These are phyloP conservation scores for Magnaporthiopsis poae DNA, from an alignment of 2,329 filamentous ascomycete species.

Conservation along the genomic window DNA sequence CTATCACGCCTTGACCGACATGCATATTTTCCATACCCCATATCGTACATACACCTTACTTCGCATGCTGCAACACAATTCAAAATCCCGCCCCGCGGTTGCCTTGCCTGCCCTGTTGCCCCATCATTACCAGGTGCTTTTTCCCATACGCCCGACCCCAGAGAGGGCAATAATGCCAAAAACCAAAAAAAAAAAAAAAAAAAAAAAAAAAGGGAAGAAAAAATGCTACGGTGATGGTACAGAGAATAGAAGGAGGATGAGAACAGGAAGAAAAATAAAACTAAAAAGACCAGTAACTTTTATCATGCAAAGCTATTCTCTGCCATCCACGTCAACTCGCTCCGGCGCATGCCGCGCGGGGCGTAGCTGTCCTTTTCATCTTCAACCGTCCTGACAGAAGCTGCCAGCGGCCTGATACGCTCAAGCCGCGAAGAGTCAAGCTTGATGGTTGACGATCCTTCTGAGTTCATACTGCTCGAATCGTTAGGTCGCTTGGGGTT, in stretches of 20 bases:
- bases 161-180: neutral
- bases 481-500: neutral
- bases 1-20: neutral
- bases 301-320: conserved; percentile 35
- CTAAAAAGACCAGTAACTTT: neutral
- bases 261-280: neutral
- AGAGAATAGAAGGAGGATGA: neutral
- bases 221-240: neutral
- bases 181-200: neutral
- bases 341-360: conserved; percentile 10
- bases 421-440: neutral
- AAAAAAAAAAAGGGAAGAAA: neutral
- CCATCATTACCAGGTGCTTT: neutral
- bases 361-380: conserved; percentile 10
- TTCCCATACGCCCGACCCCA: neutral
- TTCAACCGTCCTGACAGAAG: conserved; percentile 6
- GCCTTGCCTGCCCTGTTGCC: neutral
- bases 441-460: neutral
- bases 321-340: conserved; percentile 24
- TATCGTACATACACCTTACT: neutral
- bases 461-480: neutral
- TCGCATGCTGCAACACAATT: neutral
- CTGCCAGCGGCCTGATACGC: neutral
- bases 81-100: neutral
- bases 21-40: neutral